Conservation (phyloP, 1,139 yeast genomes). For the Wickerhamomyces sp. region DNA sequence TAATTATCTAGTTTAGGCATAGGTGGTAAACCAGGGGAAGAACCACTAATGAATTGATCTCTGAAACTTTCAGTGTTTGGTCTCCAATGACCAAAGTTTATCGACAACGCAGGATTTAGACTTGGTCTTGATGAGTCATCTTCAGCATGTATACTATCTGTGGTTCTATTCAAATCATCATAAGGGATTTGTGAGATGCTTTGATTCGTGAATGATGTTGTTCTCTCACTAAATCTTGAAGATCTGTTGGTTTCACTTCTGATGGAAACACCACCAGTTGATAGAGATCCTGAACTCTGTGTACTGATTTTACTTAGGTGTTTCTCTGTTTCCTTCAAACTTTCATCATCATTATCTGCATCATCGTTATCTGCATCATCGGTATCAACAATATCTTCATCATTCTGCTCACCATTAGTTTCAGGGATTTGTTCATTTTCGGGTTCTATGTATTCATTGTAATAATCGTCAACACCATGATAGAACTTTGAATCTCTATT, state of each 20-base stretch:
- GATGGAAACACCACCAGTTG: constrained; percentile 24
- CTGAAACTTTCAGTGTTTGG: constrained; percentile 47
- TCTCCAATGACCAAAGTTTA: constrained; percentile 47
- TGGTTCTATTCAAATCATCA: background rate
- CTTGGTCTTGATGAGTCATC: constrained; percentile 2
- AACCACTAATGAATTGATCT: constrained; percentile 46
- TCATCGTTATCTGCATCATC: background rate
- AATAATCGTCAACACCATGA: constrained; percentile 20
- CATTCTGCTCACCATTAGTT: background rate
- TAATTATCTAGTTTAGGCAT: constrained; percentile 24
- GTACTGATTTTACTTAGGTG: background rate
- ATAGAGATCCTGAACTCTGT: constrained; percentile 29
- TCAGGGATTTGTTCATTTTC: background rate
- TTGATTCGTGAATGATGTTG: constrained; percentile 18
- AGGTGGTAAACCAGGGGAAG: constrained; percentile 15
- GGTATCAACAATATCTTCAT: background rate
- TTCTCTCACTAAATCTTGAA: constrained; percentile 20
- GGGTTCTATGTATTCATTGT: constrained; percentile 23
- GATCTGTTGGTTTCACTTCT: constrained; percentile 18
- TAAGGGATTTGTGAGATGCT: constrained; percentile 8
- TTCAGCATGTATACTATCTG: constrained; percentile 1
- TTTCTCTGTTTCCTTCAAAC: background rate
- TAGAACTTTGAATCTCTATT: constrained; percentile 22
- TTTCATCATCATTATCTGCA: background rate
- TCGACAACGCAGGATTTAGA: constrained; percentile 23